A percentile compares a stretch with the other conserved stretches of the same genome.
Conservation (phyloP, 805 yeast genomes). For the Peterozyma toletana region DNA sequence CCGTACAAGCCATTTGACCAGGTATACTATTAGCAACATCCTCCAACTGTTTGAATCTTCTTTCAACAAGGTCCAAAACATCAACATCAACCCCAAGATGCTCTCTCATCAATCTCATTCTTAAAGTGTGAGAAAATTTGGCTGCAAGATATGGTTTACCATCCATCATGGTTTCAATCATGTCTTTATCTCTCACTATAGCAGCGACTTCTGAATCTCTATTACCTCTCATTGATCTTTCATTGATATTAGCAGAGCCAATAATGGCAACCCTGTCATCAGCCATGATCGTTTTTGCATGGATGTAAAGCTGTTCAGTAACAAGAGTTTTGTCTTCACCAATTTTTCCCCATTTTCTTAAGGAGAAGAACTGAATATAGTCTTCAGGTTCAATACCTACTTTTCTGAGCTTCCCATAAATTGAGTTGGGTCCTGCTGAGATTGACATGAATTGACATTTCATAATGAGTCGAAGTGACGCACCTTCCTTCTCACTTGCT, state of each 20-base stretch:
- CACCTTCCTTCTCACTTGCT: constrained; percentile 89
- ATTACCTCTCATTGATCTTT: constrained; percentile 89
- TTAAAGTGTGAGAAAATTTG: constrained; percentile 79
- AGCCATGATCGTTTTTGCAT: constrained; percentile 84
- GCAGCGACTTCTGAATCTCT: constrained; percentile 95
- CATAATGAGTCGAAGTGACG: constrained; percentile 93
- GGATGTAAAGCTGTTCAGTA: constrained; percentile 90
- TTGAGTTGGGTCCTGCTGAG: constrained; percentile 81
- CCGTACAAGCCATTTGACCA: constrained; percentile 41
- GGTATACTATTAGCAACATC: constrained; percentile 31
- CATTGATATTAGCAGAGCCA: constrained; percentile 97
- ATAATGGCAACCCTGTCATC: constrained; percentile 92
- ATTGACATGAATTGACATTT: constrained; percentile 94
- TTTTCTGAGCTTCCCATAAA: constrained; percentile 72
- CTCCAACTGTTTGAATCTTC: constrained; percentile 50
- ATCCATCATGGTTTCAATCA: constrained; percentile 65
- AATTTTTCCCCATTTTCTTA: constrained; percentile 92
- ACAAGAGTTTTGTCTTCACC: constrained; percentile 69
- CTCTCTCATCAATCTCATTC: constrained; percentile 93
- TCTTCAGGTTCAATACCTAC: constrained; percentile 85
- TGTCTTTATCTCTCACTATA: constrained; percentile 74
- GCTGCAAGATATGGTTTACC: constrained; percentile 79
- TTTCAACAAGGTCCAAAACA: constrained; percentile 70
- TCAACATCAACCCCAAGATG: constrained; percentile 94
- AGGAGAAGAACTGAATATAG: constrained; percentile 84